Evolutionary conservation across 2,329 filamentous ascomycete species (phyloP).

Genomic region (Penicillium sp.): DNA sequence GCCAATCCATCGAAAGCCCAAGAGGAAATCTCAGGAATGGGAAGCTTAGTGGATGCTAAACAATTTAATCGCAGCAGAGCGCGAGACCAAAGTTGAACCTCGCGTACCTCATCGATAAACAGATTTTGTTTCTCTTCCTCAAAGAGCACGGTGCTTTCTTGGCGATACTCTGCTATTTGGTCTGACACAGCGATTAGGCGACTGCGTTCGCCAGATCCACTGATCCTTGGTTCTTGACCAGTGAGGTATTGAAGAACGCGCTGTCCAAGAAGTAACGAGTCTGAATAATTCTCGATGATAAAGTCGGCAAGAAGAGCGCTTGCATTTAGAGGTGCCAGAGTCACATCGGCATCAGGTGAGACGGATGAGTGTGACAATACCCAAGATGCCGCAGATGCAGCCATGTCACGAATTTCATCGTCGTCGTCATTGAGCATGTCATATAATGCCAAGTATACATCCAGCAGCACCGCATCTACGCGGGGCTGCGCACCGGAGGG

Average conservation of each 20-base stretch:
- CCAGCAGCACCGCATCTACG: constrained; percentile 45
- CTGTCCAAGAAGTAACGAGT: constrained; percentile 33
- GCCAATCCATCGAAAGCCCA: constrained; percentile 38
- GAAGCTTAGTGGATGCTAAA: constrained; percentile 22
- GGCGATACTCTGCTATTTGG: constrained; percentile 34
- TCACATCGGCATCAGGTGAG: constrained; percentile 29
- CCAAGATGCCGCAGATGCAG: constrained; percentile 46
- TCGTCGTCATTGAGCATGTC: constrained; percentile 85
- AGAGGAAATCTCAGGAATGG: constrained; percentile 22
- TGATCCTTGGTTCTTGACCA: constrained; percentile 30
- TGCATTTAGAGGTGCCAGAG: constrained; percentile 52
- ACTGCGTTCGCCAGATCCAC: constrained; percentile 16
- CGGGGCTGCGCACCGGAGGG: constrained; percentile 20
- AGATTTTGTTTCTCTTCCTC: constrained; percentile 89
- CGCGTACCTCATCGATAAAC: constrained; percentile 79
- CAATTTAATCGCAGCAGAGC: constrained; percentile 44
- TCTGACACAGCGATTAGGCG: constrained; percentile 27
- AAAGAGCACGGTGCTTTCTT: constrained; percentile 61
- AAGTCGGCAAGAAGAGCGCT: constrained; percentile 42
- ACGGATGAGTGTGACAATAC: constrained; percentile 37
- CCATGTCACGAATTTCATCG: constrained; percentile 74
- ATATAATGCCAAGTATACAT: constrained; percentile 66
- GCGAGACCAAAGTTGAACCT: constrained; percentile 66
- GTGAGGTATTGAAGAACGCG: constrained; percentile 43
- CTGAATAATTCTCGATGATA: constrained; percentile 35